A percentile compares a stretch with the other conserved stretches of the same genome.
phyloP scores from a whole-genome alignment of 306 rosid species.

The Comarum palustre region DNA sequence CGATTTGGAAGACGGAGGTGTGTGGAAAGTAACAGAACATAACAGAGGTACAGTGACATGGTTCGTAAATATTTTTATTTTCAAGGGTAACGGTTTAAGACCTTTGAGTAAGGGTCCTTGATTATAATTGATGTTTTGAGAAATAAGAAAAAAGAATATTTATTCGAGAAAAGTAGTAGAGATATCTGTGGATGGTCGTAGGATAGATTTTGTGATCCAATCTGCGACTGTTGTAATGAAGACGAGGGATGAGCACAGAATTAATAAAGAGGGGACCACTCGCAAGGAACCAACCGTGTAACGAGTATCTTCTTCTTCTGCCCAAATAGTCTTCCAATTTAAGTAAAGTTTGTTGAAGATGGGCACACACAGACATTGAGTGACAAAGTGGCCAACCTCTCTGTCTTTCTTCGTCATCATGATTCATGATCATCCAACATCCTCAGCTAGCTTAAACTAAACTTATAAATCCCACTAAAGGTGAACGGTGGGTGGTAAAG shows the following conservation, averaged over 20 bases:
- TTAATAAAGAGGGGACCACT: not conserved
- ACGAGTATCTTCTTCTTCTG: constrained; percentile 37
- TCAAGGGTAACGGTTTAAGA: too few relatives aligned
- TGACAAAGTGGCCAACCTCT: constrained; percentile 79
- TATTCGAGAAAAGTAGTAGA: not conserved
- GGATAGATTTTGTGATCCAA: not conserved
- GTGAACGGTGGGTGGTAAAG: constrained; percentile 59
- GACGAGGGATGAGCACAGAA: not conserved
- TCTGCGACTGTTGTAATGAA: not conserved
- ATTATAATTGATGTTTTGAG: too few relatives aligned
- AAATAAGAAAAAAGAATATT: too few relatives aligned
- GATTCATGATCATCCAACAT: constrained; percentile 36
- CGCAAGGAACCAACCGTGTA: constrained; percentile 36
- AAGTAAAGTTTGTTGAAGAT: constrained; percentile 90
- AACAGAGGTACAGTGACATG: too few relatives aligned
- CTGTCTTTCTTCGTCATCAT: constrained; percentile 43
- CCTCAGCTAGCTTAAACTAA: constrained; percentile 31
- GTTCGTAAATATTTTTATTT: too few relatives aligned
- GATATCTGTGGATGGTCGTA: too few relatives aligned
- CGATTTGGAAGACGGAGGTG: too few relatives aligned
- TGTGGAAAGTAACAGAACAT: too few relatives aligned
- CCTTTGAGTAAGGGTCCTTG: too few relatives aligned
- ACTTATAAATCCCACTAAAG: constrained; percentile 56
- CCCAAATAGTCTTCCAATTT: constrained; percentile 72
- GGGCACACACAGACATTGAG: constrained; percentile 50